Evolutionary conservation across 441 rosid species (phyloP).

Genomic region (Populus hybrid): DNA sequence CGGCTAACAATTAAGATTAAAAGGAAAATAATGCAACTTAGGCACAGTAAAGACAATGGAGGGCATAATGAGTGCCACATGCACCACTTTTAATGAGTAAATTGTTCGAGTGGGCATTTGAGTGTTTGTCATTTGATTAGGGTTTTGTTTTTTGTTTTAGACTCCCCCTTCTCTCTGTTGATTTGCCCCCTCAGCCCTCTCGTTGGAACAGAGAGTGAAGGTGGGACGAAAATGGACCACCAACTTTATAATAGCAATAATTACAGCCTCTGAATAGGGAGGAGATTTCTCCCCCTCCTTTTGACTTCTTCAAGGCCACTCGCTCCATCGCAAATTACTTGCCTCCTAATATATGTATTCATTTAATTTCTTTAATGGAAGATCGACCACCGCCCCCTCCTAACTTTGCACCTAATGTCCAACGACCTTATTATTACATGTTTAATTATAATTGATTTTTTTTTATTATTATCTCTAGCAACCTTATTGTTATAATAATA

Average conservation of each 20-base stretch:
- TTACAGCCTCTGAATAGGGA: no score
- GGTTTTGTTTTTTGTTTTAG: no score
- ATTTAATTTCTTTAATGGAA: slow-evolving; percentile 7
- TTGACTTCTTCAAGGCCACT: slow-evolving; percentile 30
- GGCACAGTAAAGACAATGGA: slow-evolving; percentile 53
- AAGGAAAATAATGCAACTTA: slow-evolving; percentile 23
- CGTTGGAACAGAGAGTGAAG: background rate
- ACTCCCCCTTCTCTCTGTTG: background rate
- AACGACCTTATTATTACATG: slow-evolving; percentile 21
- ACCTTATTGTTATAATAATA: background rate
- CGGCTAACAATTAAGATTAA: background rate
- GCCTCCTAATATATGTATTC: slow-evolving; percentile 8
- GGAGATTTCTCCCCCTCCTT: background rate
- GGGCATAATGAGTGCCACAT: slow-evolving; percentile 56
- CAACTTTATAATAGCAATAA: no score
- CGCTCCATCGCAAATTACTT: slow-evolving; percentile 17
- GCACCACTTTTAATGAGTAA: slow-evolving; percentile 36
- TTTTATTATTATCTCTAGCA: background rate
- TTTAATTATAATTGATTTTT: background rate
- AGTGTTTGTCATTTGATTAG: background rate
- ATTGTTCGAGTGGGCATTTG: slow-evolving; percentile 37
- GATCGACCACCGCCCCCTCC: slow-evolving; percentile 20
- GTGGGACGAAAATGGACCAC: slow-evolving; percentile 15
- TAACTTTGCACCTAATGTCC: slow-evolving; percentile 31
- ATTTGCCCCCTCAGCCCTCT: background rate